phyloP scores from a whole-genome alignment of 1,284 basidiomycete species.

The Quambalaria eucalypti region DNA sequence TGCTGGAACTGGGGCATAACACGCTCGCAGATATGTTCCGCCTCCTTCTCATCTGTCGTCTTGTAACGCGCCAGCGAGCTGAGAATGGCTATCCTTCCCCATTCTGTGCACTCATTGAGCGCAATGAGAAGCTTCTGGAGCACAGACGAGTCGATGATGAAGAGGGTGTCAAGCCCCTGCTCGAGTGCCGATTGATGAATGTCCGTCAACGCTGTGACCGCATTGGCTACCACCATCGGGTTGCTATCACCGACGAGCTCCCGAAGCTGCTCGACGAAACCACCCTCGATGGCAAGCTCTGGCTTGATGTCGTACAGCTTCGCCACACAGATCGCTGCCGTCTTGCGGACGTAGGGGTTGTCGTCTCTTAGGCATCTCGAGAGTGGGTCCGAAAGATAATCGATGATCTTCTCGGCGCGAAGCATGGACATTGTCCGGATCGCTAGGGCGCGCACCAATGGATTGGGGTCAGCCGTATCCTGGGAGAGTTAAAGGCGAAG shows the following conservation, averaged over 20 bases:
- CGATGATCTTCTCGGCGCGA: conserved; percentile 95
- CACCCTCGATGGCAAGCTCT: conserved; percentile 85
- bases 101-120: conserved; percentile 95
- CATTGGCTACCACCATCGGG: conserved; percentile 94
- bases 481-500: conserved; percentile 47
- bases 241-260: conserved; percentile 85
- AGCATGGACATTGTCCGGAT: conserved; percentile 97
- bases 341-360: conserved; percentile 85
- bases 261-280: conserved; percentile 78
- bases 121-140: conserved; percentile 87
- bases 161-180: conserved; percentile 54
- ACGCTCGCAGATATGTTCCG: conserved; percentile 95
- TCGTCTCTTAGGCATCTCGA: conserved; percentile 84
- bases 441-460: conserved; percentile 86
- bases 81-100: conserved; percentile 89
- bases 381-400: conserved; percentile 88
- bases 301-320: conserved; percentile 96
- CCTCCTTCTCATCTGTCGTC: conserved; percentile 72
- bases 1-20: conserved; percentile 98
- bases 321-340: conserved; percentile 84
- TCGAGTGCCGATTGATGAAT: conserved; percentile 59
- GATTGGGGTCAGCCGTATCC: conserved; percentile 91
- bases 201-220: conserved; percentile 82
- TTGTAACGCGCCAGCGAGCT: conserved; percentile 76
- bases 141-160: conserved; percentile 69